These are phyloP conservation scores for Podosphaera xanthii DNA, from an alignment of 2,329 filamentous ascomycete genomes.

Conservation along the genomic window DNA sequence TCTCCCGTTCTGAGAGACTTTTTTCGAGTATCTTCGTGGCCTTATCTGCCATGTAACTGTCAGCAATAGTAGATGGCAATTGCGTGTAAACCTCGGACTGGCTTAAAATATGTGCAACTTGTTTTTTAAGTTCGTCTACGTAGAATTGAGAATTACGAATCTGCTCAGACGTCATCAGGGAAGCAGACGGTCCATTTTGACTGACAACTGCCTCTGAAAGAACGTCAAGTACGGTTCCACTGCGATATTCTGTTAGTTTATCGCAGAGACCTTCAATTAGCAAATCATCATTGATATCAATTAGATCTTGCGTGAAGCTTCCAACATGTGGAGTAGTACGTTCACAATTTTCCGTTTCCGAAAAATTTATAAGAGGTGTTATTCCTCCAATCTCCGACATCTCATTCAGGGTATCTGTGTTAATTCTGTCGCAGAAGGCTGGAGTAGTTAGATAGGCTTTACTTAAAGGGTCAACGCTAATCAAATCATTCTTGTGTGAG, in stretches of 20 bases:
- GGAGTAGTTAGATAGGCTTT: not conserved
- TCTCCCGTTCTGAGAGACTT: too few relatives aligned
- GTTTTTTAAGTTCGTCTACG: not conserved
- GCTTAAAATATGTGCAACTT: not conserved
- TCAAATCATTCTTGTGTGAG: not conserved
- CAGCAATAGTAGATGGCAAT: too few relatives aligned
- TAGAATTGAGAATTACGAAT: not conserved
- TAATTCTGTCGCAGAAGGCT: not conserved
- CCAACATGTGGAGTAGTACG: not conserved
- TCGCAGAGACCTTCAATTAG: not conserved
- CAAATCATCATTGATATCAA: slow-evolving; percentile 1
- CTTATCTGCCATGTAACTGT: too few relatives aligned
- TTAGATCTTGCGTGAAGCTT: slow-evolving; percentile 2
- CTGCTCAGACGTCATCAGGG: not conserved
- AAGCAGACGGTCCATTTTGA: not conserved
- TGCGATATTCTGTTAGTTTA: not conserved
- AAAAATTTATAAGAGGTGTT: not conserved
- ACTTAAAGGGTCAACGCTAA: not conserved
- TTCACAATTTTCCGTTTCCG: not conserved
- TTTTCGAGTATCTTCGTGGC: too few relatives aligned
- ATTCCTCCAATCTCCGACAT: not conserved
- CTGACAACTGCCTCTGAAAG: not conserved
- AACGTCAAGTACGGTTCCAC: not conserved
- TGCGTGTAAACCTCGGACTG: not conserved
- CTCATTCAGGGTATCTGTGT: not conserved